A percentile compares a stretch with the other conserved stretches of the same genome.
These are phyloP conservation scores for Mycena sanguinolenta DNA, from an alignment of 768 basidiomycete species.

Conservation along the genomic window DNA sequence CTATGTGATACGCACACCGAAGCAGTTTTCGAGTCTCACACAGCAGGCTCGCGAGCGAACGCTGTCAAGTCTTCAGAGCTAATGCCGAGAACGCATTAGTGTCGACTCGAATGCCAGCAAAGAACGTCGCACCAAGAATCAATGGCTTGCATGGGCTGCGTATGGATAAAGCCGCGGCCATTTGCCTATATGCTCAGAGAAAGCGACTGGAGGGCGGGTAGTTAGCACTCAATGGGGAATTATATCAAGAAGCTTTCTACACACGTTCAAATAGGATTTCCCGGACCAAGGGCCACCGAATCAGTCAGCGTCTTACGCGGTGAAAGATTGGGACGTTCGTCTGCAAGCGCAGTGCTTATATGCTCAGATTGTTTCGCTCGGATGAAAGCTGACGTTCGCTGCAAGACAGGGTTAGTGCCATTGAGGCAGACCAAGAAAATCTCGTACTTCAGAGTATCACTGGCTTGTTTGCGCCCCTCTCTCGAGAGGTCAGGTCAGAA, in stretches of 20 bases:
- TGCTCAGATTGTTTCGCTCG: not conserved
- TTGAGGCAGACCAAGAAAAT: no score
- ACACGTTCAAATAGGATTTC: not conserved
- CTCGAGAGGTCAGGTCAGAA: no score
- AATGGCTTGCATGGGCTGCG: not conserved
- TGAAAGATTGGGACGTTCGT: not conserved
- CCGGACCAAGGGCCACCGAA: not conserved
- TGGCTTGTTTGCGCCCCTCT: no score
- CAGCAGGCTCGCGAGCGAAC: no score
- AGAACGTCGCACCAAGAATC: slow-evolving; percentile 3
- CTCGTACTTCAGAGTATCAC: no score
- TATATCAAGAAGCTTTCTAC: not conserved
- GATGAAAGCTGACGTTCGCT: not conserved
- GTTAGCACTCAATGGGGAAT: not conserved
- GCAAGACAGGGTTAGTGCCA: not conserved
- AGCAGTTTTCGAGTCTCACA: not conserved
- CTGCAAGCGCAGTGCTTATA: not conserved
- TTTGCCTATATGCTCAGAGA: not conserved
- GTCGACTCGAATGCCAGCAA: not conserved
- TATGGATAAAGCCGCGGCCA: slow-evolving; percentile 3
- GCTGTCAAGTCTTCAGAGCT: not conserved
- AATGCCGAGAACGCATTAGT: not conserved
- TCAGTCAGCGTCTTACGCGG: slow-evolving; percentile 15
- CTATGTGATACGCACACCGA: not conserved
- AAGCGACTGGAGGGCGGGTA: not conserved